phyloP scores from a whole-genome alignment of 768 basidiomycete species.

The Favolaschia claudopus region DNA sequence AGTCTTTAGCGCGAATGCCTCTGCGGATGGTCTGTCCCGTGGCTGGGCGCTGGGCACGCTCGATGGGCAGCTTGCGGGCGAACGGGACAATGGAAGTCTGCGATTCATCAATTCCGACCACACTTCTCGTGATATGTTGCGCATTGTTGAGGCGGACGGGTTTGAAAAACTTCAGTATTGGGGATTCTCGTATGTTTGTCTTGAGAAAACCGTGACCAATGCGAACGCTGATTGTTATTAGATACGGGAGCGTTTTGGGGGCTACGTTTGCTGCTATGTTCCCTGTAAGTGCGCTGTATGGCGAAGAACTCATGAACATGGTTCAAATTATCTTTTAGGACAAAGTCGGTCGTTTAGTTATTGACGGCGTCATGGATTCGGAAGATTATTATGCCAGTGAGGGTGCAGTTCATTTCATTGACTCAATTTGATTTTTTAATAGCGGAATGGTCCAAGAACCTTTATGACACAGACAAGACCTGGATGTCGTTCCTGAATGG shows the following conservation, averaged over 20 bases:
- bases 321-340: neutral
- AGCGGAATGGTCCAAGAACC: neutral
- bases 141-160: slow-evolving; percentile 8
- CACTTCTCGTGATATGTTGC: slow-evolving; percentile 19
- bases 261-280: slow-evolving; percentile 22
- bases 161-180: slow-evolving; percentile 17
- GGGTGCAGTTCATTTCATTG: neutral
- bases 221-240: neutral
- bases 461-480: slow-evolving; percentile 44
- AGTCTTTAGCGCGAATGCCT: neutral
- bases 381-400: slow-evolving; percentile 2
- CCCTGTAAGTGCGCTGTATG: slow-evolving; percentile 9
- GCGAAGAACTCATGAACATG: neutral
- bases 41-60: slow-evolving; percentile 4
- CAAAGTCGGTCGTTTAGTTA: slow-evolving; percentile 16
- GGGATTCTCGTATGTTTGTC: slow-evolving; percentile 8
- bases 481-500: slow-evolving; percentile 44
- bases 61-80: neutral
- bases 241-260: slow-evolving; percentile 14
- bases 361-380: slow-evolving; percentile 10
- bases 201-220: neutral
- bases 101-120: slow-evolving; percentile 10
- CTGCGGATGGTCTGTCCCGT: neutral
- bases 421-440: neutral
- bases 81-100: neutral